phyloP scores from a whole-genome alignment of 1,284 basidiomycete species.

The Rhodofomes roseus region DNA sequence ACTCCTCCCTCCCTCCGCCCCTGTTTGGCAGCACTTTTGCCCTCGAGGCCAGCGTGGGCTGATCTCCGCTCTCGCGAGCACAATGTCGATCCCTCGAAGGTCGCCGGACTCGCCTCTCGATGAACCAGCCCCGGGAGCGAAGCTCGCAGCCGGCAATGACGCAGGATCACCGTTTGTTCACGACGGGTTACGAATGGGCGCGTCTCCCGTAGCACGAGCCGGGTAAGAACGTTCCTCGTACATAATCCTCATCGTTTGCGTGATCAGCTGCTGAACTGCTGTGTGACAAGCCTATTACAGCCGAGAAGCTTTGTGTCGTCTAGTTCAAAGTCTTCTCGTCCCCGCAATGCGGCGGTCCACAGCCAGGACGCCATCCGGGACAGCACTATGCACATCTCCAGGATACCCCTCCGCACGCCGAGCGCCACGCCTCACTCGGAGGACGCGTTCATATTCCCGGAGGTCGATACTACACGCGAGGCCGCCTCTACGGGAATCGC shows the following conservation, averaged over 20 bases:
- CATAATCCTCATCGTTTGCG: background rate
- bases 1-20: background rate
- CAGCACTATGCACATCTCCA: slow-evolving; percentile 61
- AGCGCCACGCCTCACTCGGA: slow-evolving; percentile 13
- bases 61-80: background rate
- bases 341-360: slow-evolving; percentile 32
- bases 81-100: background rate
- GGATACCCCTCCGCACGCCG: slow-evolving; percentile 38
- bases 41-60: background rate
- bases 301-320: slow-evolving; percentile 34
- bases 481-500: slow-evolving; percentile 8
- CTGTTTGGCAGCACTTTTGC: background rate
- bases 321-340: slow-evolving; percentile 25
- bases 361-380: slow-evolving; percentile 62
- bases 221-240: slow-evolving; percentile 4
- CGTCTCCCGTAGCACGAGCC: slow-evolving; percentile 9
- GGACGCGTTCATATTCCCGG: slow-evolving; percentile 39
- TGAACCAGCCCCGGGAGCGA: background rate
- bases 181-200: slow-evolving; percentile 10
- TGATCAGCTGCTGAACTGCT: slow-evolving; percentile 4
- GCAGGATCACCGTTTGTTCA: slow-evolving; percentile 11
- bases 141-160: slow-evolving; percentile 1
- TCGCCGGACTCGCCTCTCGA: background rate
- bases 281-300: slow-evolving; percentile 26
- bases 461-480: slow-evolving; percentile 14